Conservation (phyloP, 1,139 yeast genomes). For the Hanseniaspora sp. region DNA sequence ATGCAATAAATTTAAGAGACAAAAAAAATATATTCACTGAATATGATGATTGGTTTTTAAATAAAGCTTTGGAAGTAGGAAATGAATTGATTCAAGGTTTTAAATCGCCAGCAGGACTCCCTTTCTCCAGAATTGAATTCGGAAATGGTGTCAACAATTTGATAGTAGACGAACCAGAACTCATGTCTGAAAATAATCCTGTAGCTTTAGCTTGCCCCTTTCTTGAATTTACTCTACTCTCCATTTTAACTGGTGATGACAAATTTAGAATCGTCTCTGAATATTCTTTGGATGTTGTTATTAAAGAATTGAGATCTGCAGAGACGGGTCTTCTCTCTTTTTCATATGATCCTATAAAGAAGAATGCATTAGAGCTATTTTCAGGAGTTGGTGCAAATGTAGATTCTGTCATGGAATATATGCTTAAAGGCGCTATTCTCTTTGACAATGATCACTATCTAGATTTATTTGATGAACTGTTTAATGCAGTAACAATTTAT, state of each 20-base stretch:
- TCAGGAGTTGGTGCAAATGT: constrained; percentile 86
- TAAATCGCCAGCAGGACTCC: constrained; percentile 48
- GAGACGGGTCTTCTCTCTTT: constrained; percentile 59
- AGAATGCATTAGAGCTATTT: constrained; percentile 47
- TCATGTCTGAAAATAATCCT: constrained; percentile 56
- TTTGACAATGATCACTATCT: constrained; percentile 56
- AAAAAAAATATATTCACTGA: constrained; percentile 36
- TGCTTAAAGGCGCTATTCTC: constrained; percentile 62
- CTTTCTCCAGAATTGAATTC: constrained; percentile 63
- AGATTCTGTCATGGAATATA: constrained; percentile 88
- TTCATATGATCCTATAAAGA: constrained; percentile 55
- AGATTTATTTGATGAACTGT: constrained; percentile 49
- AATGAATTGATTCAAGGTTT: constrained; percentile 56
- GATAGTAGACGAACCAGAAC: constrained; percentile 26
- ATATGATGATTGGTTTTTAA: constrained; percentile 61
- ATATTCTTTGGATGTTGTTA: constrained; percentile 46
- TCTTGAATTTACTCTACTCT: constrained; percentile 64
- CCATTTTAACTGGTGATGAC: constrained; percentile 61
- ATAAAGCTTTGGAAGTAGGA: constrained; percentile 64
- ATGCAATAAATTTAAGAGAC: constrained; percentile 44
- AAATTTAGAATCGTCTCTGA: constrained; percentile 55
- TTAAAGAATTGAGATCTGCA: constrained; percentile 57
- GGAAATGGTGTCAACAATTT: constrained; percentile 36
- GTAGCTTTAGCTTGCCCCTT: constrained; percentile 82
- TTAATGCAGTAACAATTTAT: constrained; percentile 45